phyloP scores from a whole-genome alignment of 148 eudicot species.

The Cornus suecica region DNA sequence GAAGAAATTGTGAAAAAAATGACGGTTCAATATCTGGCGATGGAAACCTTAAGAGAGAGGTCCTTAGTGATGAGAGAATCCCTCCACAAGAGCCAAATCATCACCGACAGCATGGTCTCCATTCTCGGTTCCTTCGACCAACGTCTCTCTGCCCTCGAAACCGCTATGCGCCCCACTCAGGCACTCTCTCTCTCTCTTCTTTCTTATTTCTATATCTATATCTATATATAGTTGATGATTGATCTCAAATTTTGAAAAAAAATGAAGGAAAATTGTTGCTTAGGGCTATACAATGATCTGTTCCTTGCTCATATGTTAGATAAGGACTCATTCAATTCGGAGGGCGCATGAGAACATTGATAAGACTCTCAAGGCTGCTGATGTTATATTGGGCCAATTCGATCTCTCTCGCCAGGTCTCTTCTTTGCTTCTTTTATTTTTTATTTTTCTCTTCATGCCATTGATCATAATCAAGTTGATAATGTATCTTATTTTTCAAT shows the following conservation, averaged over 20 bases:
- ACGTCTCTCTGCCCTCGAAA: constrained; percentile 91
- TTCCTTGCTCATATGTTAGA: constrained; percentile 30
- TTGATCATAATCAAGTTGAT: not conserved
- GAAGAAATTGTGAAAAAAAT: not conserved
- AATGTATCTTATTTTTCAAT: not conserved
- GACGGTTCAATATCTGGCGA: constrained; percentile 26
- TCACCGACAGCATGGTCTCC: constrained; percentile 67
- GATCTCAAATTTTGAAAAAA: too few species aligned
- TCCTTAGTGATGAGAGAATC: constrained; percentile 62
- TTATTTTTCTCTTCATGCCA: not conserved
- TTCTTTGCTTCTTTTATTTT: not conserved
- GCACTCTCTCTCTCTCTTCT: constrained; percentile 12
- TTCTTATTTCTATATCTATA: not conserved
- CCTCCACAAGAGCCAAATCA: constrained; percentile 58
- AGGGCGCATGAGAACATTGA: constrained; percentile 91
- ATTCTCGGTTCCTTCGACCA: constrained; percentile 89
- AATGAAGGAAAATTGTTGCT: not conserved
- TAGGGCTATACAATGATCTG: not conserved
- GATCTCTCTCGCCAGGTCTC: constrained; percentile 73
- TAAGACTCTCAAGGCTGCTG: constrained; percentile 73
- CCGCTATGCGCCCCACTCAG: constrained; percentile 98
- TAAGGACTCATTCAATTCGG: constrained; percentile 77
- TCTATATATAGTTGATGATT: not conserved
- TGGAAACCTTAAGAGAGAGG: constrained; percentile 56
- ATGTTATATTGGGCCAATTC: constrained; percentile 55